These are phyloP conservation scores for Cercospora zeae-maydis DNA, from an alignment of 2,329 filamentous ascomycete genomes.

Conservation along the genomic window DNA sequence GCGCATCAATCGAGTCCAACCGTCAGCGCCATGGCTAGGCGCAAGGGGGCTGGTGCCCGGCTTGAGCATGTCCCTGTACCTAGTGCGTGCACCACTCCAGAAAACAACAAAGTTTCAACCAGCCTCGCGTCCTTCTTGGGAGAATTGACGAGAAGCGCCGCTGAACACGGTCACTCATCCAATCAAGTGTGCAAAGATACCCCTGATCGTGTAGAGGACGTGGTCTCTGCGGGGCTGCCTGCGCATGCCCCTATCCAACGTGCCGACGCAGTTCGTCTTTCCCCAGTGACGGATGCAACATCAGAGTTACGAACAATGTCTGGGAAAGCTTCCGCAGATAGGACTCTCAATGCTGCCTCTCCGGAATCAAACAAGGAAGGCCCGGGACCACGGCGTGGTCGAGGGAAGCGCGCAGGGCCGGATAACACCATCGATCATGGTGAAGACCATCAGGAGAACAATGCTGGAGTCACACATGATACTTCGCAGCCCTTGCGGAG, in stretches of 20 bases:
- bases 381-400: not conserved
- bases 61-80: not conserved
- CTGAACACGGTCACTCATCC: not conserved
- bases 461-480: not conserved
- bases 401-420: not conserved
- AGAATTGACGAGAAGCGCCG: not conserved
- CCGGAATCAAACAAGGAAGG: not conserved
- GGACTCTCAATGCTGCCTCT: not conserved
- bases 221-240: not conserved
- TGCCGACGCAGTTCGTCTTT: not conserved
- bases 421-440: not conserved
- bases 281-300: not conserved
- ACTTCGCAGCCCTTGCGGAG: not conserved
- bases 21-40: not conserved
- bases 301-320: not conserved
- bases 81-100: not conserved
- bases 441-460: not conserved
- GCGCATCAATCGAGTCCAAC: slow-evolving; percentile 1
- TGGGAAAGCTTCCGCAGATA: not conserved
- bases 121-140: not conserved
- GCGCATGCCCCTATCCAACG: not conserved
- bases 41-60: not conserved
- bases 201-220: not conserved
- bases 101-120: not conserved
- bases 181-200: not conserved